Evolutionary conservation across 2,329 filamentous ascomycete genomes (phyloP).

Genomic region (Penicillium sclerotigenum): DNA sequence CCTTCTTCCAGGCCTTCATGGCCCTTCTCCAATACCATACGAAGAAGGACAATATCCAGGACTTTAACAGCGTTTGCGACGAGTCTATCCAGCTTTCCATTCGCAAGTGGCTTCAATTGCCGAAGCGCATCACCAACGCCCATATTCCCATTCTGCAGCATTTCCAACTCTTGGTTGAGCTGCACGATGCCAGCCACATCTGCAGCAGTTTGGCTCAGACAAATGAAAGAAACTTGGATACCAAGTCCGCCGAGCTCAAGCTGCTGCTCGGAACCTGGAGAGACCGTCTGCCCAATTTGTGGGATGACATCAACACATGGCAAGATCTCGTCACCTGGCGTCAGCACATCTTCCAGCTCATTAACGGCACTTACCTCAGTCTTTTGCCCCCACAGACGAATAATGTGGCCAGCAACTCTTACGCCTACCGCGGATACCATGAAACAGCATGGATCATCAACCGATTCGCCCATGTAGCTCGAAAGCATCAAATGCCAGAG

Average conservation of each 20-base stretch:
- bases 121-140: conserved; percentile 85
- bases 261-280: conserved; percentile 91
- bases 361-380: conserved; percentile 88
- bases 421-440: conserved; percentile 94
- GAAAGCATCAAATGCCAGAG: conserved; percentile 93
- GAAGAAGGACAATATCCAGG: conserved; percentile 72
- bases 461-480: conserved; percentile 92
- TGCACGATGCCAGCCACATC: conserved; percentile 96
- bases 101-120: conserved; percentile 98
- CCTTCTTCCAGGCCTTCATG: conserved; percentile 99
- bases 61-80: conserved; percentile 88
- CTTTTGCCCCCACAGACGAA: conserved; percentile 76
- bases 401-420: conserved; percentile 84
- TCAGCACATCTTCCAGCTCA: conserved; percentile 96
- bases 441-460: conserved; percentile 99
- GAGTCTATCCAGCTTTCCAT: conserved; percentile 97
- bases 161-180: conserved; percentile 95
- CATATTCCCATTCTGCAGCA: conserved; percentile 94
- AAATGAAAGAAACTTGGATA: conserved; percentile 78
- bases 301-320: conserved; percentile 99
- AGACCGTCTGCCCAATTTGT: conserved; percentile 91
- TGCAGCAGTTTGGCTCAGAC: conserved; percentile 86
- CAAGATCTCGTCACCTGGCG: conserved; percentile 99
- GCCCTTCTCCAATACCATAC: conserved; percentile 89
- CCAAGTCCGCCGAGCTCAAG: conserved; percentile 94